phyloP scores from a whole-genome alignment of 768 basidiomycete species.

The Tephrocybe sp. region DNA sequence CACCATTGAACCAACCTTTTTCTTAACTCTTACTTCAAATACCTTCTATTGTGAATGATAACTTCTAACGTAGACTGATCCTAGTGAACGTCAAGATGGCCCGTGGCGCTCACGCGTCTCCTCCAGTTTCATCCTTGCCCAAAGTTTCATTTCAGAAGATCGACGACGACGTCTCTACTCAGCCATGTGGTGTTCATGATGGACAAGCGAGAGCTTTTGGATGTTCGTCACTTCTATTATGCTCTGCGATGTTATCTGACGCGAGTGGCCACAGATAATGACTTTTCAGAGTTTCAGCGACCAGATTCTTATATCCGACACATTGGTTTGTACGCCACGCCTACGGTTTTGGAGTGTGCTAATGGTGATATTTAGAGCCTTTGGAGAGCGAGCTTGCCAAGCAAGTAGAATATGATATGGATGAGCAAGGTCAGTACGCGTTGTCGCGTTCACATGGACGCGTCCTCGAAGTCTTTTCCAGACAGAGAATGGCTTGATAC shows the following conservation, averaged over 20 bases:
- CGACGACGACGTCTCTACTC: conserved; percentile 59
- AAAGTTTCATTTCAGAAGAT: conserved; percentile 69
- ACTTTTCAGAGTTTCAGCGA: conserved; percentile 68
- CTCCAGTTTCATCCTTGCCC: conserved; percentile 42
- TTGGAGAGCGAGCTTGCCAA: conserved; percentile 88
- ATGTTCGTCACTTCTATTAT: conserved; percentile 47
- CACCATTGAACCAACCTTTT: background rate
- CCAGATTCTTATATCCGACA: conserved; percentile 91
- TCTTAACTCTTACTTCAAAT: conserved; percentile 1
- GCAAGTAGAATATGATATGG: conserved; percentile 99
- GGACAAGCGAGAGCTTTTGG: conserved; percentile 67
- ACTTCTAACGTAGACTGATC: background rate
- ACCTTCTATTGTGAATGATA: conserved; percentile 1
- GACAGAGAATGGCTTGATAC: conserved; percentile 95
- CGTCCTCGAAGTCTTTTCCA: conserved; percentile 27
- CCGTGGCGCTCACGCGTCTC: conserved; percentile 16
- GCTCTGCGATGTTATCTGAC: background rate
- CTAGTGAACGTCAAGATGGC: conserved; percentile 13
- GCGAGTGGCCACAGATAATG: conserved; percentile 38
- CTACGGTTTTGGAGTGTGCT: conserved; percentile 6
- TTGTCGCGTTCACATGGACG: conserved; percentile 1
- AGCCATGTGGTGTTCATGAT: conserved; percentile 65
- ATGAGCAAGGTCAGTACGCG: conserved; percentile 80
- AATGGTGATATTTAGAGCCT: conserved; percentile 61
- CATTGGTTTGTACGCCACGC: conserved; percentile 58